Evolutionary conservation across 1,139 yeast species (phyloP), one percentile per base, ranked within the genome.

Genomic region (Geotrichum australiense): DNA sequence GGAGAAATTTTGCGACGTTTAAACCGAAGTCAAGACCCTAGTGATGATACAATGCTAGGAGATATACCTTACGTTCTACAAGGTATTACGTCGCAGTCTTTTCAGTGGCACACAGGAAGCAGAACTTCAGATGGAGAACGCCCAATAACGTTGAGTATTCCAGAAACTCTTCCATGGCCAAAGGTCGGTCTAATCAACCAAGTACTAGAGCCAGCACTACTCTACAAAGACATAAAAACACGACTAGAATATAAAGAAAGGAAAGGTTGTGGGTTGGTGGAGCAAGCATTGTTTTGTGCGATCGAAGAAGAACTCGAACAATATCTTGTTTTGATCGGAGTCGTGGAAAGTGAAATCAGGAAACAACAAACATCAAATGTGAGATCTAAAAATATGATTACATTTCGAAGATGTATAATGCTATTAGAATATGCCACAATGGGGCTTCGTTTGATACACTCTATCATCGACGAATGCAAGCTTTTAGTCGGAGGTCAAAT

Each of bases 131-230:
- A 26, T 18, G 36, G n/a, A n/a, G 36, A 33, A 4, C 36, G 41
- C 4, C 34, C 35, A 15, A 41, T 50, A 25, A 44, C 41, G 18
- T 33, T 50, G 30, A 55, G 21, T 53, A 58, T 84, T 8, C 87
- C 94, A 0, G 51, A 63, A 0, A 62, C 66, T 27, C 59, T 84
- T 10, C 74, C 78, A 19, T 73, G 71, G 47, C 76, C 89, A 18
- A 66, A 75, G 28, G 68, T 81, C 30, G 77, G 79, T 0, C 53
- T 80, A 20, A 58, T 85, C 26, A 75, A 73, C 43, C 64, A 69
- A 38, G 63, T 84, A 1, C 64, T 82, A 35, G 96, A 89, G 58
- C 80, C 86, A 1, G 93, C 87, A 0, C 61, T 89, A 33, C 63
- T 86, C 5, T 84, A 75, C 61, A 71, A 70, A 44, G 62, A 64